Base-by-base conservation (phyloP, 371 early-diverging fungal genomes). In the Mortierella sp. region DNA sequence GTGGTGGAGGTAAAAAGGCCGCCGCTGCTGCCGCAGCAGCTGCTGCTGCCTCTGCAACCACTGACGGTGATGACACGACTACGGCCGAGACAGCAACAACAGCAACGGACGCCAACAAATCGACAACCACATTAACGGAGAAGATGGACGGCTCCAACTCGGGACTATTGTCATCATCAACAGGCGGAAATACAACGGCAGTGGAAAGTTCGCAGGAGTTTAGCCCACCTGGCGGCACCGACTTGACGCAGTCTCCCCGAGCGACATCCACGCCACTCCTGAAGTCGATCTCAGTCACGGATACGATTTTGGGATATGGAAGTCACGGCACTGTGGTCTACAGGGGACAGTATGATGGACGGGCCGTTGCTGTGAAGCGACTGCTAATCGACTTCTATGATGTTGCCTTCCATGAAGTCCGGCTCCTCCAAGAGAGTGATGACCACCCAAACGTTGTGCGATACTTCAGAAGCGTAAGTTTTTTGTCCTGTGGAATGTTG, bases 261-360 rank as follows among this genome's bases (percentile, higher is more conserved):
- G 74, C 68, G 50, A 45, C 80, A 50, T 70, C 68, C 8, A 81
- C 87, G 38, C 87, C 87, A 6, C 47, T 54, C 24, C 24, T 87
- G 8, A 88, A 82, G 65, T 89, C 89, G 31, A 84, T 94, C 44
- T 80, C 79, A 21, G 90, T 94, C 4, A 80, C 91, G 5, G 90
- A 90, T 28, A 81, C 86, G 0, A 89, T 94, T 38, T 79, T 94
- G 80, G 98, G 99, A 10, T 97, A 98, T 81, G 99, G 99, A 57
- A 96, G 96, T 75, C 98, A 99, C 84, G 99, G 99, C 19, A 99
- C 99, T 0, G 94, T 99, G 24, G 99, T 99, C 31, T 98, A 96
- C 84, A 94, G 95, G 79, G 99, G 99, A 16, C 88, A 89, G 19
- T 98, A 97, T 88, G 97, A 97, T 81, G 96, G 96, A 34, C 93